Evolutionary conservation across 2,329 filamentous ascomycete species (phyloP).

Genomic region (Juglanconis oblonga): DNA sequence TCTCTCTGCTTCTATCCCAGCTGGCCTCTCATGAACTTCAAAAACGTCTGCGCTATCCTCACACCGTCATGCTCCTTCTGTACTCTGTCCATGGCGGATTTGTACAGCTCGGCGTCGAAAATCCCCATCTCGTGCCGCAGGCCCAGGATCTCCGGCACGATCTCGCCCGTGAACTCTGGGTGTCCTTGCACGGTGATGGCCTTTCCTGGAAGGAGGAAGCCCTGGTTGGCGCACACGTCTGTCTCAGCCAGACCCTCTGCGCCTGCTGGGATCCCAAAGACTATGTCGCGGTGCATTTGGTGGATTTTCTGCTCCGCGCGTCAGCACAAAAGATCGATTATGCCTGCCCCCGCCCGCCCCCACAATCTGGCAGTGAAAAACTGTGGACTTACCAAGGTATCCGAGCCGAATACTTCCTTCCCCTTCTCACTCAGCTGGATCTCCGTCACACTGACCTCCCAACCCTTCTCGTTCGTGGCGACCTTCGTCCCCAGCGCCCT

Average conservation of each 20-base stretch:
- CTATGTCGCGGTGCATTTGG: slow-evolving; percentile 84
- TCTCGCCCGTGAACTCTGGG: slow-evolving; percentile 74
- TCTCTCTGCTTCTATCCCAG: slow-evolving; percentile 12
- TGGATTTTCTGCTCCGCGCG: slow-evolving; percentile 47
- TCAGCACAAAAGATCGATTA: not conserved
- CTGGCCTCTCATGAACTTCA: slow-evolving; percentile 65
- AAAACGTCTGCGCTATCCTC: slow-evolving; percentile 68
- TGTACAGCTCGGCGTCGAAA: slow-evolving; percentile 66
- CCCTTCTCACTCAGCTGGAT: slow-evolving; percentile 68
- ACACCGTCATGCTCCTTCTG: slow-evolving; percentile 74
- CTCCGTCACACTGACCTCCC: slow-evolving; percentile 76
- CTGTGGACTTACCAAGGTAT: slow-evolving; percentile 50
- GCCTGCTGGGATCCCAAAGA: slow-evolving; percentile 60
- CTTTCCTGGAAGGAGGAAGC: slow-evolving; percentile 66
- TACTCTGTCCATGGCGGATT: slow-evolving; percentile 66
- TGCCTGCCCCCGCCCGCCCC: not conserved
- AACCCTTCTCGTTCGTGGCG: slow-evolving; percentile 64
- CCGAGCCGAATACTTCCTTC: slow-evolving; percentile 66
- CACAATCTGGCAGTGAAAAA: no score
- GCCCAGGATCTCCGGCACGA: slow-evolving; percentile 66
- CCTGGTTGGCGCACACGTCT: slow-evolving; percentile 69
- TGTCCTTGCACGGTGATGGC: slow-evolving; percentile 82
- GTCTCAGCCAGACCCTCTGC: slow-evolving; percentile 64
- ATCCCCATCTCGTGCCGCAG: slow-evolving; percentile 64
- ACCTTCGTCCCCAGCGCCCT: slow-evolving; percentile 69